phyloP scores from a whole-genome alignment of 192 early-diverging fungal genomes.

The Gamsiella multidivaricata region DNA sequence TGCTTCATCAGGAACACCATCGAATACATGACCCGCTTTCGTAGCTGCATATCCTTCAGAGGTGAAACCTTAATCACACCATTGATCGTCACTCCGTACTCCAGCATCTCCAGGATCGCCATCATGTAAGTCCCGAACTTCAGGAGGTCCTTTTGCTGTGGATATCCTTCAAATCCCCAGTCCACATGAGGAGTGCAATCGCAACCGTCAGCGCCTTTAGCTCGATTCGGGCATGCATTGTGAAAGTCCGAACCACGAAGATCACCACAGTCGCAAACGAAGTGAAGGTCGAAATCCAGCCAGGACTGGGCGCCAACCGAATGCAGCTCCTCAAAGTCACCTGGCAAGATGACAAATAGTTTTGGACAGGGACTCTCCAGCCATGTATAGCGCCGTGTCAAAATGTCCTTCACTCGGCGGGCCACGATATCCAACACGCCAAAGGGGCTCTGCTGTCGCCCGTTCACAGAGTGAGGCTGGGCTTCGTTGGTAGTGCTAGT shows the following conservation, averaged over 20 bases:
- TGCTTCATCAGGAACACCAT: slow-evolving; percentile 35
- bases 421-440: slow-evolving; percentile 18
- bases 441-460: neutral
- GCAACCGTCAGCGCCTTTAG: neutral
- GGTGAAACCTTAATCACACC: slow-evolving; percentile 5
- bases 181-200: slow-evolving; percentile 11
- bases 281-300: slow-evolving; percentile 30
- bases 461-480: neutral
- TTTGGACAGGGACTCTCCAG: slow-evolving; percentile 37
- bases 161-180: neutral
- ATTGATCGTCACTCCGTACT: slow-evolving; percentile 17
- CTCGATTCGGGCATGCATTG: neutral
- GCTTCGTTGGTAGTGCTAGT: neutral
- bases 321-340: neutral
- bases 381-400: slow-evolving; percentile 26
- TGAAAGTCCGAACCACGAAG: slow-evolving; percentile 2
- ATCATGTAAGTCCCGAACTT: slow-evolving; percentile 22
- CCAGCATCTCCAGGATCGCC: slow-evolving; percentile 46
- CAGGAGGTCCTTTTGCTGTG: neutral
- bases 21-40: slow-evolving; percentile 21
- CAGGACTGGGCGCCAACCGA: slow-evolving; percentile 6
- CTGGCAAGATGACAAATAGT: slow-evolving; percentile 30
- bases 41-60: neutral
- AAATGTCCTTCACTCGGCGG: slow-evolving; percentile 25
- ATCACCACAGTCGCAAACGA: slow-evolving; percentile 42